A percentile compares a stretch with the other conserved stretches of the same genome.
phyloP scores from a whole-genome alignment of 78 protist species.

The Capsaspora owczarzaki region DNA sequence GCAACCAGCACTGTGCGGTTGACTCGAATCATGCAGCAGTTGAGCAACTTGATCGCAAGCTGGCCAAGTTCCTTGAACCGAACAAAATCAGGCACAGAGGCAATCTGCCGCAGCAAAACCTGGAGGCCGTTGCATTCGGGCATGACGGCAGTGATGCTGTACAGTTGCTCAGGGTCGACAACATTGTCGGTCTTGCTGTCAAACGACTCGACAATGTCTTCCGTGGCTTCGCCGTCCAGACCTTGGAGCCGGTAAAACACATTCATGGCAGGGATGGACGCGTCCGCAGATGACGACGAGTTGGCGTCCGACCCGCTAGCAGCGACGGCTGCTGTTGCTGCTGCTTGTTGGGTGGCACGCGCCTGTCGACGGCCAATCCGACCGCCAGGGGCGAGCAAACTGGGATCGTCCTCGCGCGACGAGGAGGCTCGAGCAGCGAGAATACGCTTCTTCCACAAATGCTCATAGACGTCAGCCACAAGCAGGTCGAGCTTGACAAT shows the following conservation, averaged over 20 bases:
- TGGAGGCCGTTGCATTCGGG: slow-evolving; percentile 44
- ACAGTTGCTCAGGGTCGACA: slow-evolving; percentile 62
- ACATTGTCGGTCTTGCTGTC: slow-evolving; percentile 32
- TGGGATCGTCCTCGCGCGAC: too few species aligned
- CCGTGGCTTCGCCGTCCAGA: slow-evolving; percentile 87
- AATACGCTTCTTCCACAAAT: slow-evolving; percentile 46
- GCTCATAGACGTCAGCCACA: slow-evolving; percentile 62
- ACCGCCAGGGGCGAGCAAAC: not conserved
- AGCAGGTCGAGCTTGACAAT: slow-evolving; percentile 81
- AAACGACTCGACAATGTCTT: slow-evolving; percentile 48
- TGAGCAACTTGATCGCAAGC: slow-evolving; percentile 37
- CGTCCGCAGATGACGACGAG: not conserved
- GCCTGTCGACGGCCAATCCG: too few species aligned
- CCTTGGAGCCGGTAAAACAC: slow-evolving; percentile 59
- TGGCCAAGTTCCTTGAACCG: slow-evolving; percentile 20
- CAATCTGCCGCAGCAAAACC: slow-evolving; percentile 8
- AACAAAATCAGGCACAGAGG: not conserved
- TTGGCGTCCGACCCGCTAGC: too few species aligned
- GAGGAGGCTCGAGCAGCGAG: too few species aligned
- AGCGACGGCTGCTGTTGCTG: too few species aligned
- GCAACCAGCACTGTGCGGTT: slow-evolving; percentile 17
- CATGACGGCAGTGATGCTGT: slow-evolving; percentile 42
- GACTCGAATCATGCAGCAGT: slow-evolving; percentile 28
- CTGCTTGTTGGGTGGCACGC: too few species aligned
- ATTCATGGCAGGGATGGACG: slow-evolving; percentile 49